Base-by-base conservation (phyloP, 441 rosid genomes). In the Populus hybrid region DNA sequence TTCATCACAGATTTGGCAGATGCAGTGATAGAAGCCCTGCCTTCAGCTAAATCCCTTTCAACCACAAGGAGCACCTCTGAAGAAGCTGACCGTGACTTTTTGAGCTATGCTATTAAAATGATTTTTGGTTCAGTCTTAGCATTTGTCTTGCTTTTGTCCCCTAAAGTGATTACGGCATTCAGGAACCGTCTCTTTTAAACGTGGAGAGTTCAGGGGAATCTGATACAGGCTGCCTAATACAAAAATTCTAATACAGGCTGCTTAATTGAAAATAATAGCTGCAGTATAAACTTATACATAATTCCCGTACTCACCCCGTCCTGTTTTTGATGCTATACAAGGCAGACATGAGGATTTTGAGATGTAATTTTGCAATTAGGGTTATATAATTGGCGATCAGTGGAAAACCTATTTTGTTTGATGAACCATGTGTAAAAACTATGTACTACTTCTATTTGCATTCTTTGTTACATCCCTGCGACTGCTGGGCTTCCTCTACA, bases 1-100 rank as follows among this genome's bases (percentile, higher is more conserved):
- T 96, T 94, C 89, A 93, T 96, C 77, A 82, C 86, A 3, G 98
- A 96, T 84, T 83, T 96, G 74, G 97, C 99, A 28, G 98, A 94
- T 83, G 98, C 94, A n/a, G 94, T 94, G 35, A 79, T 93, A 64
- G 98, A 96, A 86, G 95, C 97, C 10, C 84, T 96, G 74, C 98
- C 99, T 74, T 84, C 91, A 20, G 94, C 98, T 0, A 74, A 82
- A 74, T 89, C 93, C 79, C 76, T 90, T 71, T 81, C 84, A 18
- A 79, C 79, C 40, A 74, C 91, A 42, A 78, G 18, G 3, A 80
- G 29, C 50, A 33, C 72, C 16, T 67, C 87, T 4, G 86, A 90
- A 64, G 91, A 86, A 73, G 79, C 76, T 14, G 90, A 89, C 67
- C 72, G 72, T 6, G 92, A 95, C 68, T 89, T 87, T 0, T 42